These are phyloP conservation scores for Aspergillus campestris DNA, from an alignment of 495 filamentous ascomycete genomes.

Conservation along the genomic window DNA sequence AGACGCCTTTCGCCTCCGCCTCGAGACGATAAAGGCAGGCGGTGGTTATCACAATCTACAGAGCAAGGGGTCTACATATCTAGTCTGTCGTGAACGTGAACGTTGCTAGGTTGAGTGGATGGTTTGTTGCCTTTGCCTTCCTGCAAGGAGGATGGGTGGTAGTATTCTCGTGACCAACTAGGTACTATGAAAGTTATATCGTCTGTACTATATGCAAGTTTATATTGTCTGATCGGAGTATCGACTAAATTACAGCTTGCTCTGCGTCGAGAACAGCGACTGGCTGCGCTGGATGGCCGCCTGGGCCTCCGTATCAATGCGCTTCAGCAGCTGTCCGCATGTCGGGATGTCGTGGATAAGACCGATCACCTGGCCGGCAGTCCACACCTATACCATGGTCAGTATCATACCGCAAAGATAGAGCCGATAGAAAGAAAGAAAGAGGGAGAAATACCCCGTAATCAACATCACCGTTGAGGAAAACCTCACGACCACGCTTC, in stretches of 20 bases:
- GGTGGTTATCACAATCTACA: too few relatives aligned
- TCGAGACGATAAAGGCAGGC: too few relatives aligned
- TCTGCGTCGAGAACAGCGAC: slow-evolving; percentile 30
- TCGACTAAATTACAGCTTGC: slow-evolving; percentile 26
- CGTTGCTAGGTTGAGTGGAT: too few relatives aligned
- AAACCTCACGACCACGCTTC: slow-evolving; percentile 84
- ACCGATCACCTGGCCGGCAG: slow-evolving; percentile 62
- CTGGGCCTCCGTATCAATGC: slow-evolving; percentile 59
- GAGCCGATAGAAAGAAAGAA: neutral
- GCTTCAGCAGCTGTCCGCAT: slow-evolving; percentile 45
- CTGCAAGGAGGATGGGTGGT: too few relatives aligned
- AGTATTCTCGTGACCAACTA: too few relatives aligned
- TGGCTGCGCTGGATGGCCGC: slow-evolving; percentile 34
- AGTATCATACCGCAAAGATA: neutral
- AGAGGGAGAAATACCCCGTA: slow-evolving; percentile 56
- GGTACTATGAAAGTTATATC: too few relatives aligned
- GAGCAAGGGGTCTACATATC: too few relatives aligned
- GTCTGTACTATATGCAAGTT: too few relatives aligned
- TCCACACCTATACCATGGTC: slow-evolving; percentile 49
- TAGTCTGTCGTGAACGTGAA: too few relatives aligned
- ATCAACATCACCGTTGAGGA: slow-evolving; percentile 83
- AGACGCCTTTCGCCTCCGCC: too few relatives aligned
- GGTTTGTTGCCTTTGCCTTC: too few relatives aligned
- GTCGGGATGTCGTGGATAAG: slow-evolving; percentile 63
- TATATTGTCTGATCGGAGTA: too few relatives aligned